Evolutionary conservation across 768 basidiomycete genomes (phyloP), one percentile per base, ranked within the genome.

Genomic region (Russula virescens): DNA sequence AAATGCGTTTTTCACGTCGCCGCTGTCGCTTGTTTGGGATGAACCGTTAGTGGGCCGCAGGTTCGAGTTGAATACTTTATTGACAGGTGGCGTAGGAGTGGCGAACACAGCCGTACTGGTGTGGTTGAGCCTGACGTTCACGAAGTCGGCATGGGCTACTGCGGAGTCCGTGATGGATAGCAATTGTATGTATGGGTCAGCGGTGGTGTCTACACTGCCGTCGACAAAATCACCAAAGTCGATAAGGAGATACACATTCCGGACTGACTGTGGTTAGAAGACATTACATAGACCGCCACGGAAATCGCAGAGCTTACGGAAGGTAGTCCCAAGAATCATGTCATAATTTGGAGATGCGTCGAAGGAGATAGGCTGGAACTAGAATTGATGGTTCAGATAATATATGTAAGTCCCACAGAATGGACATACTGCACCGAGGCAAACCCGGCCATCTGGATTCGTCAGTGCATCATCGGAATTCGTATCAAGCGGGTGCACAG

Each of bases 101-200:
- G 38, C 6, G 38, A 2, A 14, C 38, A 14, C 38, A 38, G 10
- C 13, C 2, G 6, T 38, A 38, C 10, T 38, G 38, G 38, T 38
- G 38, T 38, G 38, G 38, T 75, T 74, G 55, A 88, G 74, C 23
- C 89, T 86, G 25, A 78, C 73, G 54, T 80, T 67, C 35, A 56
- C 54, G 34, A 56, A 62, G n/a, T 62, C 61, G 9, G 19, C 9
- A 14, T 62, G 54, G 11, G 54, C 61, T 4, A 19, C n/a, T 9
- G 47, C 38, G 3, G 54, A 38, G 21, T 79, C 73, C 5, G 86
- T 88, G 14, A 76, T 76, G 0, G 85, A 77, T 49, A 85, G 76
- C 16, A 88, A 72, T 68, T 88, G 87, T 34, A 87, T 75, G 74
- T 78, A 89, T 0, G 87, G 85, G 31, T 71, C 5, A 23, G 79